A percentile compares a stretch with the other conserved stretches of the same genome.
phyloP scores from a whole-genome alignment of 345 rosid genomes.

The Moringa oleifera region DNA sequence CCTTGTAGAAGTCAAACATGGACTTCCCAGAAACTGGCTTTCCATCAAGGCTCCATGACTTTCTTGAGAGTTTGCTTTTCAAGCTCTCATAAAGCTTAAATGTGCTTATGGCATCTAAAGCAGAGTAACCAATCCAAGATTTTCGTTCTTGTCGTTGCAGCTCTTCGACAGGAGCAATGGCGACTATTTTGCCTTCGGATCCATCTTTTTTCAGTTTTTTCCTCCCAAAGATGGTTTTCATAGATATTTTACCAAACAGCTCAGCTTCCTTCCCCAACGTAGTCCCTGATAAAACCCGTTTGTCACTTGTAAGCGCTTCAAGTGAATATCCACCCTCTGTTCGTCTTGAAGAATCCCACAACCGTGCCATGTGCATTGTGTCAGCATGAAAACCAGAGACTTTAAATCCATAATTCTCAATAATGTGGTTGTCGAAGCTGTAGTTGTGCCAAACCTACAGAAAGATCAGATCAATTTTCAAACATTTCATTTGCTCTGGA shows the following conservation, averaged over 20 bases:
- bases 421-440: slow-evolving; percentile 85
- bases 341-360: slow-evolving; percentile 90
- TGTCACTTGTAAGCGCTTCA: slow-evolving; percentile 84
- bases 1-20: slow-evolving; percentile 73
- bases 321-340: slow-evolving; percentile 86
- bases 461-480: slow-evolving; percentile 11
- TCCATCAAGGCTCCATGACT: slow-evolving; percentile 62
- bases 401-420: slow-evolving; percentile 70
- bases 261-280: slow-evolving; percentile 35
- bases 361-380: slow-evolving; percentile 98
- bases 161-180: slow-evolving; percentile 77
- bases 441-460: slow-evolving; percentile 97
- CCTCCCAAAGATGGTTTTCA: slow-evolving; percentile 86
- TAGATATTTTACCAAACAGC: slow-evolving; percentile 77
- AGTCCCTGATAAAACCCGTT: slow-evolving; percentile 44
- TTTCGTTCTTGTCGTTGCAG: slow-evolving; percentile 71
- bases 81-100: slow-evolving; percentile 77
- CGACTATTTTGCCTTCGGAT: slow-evolving; percentile 64
- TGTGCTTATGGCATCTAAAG: slow-evolving; percentile 89
- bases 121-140: slow-evolving; percentile 88
- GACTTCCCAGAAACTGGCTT: slow-evolving; percentile 32
- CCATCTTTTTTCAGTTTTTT: slow-evolving; percentile 85
- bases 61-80: slow-evolving; percentile 37
- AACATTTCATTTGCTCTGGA: slow-evolving; percentile 6
- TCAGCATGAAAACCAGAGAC: slow-evolving; percentile 92